phyloP scores from a whole-genome alignment of 257 asterid species.

The Penstemon newberryi region DNA sequence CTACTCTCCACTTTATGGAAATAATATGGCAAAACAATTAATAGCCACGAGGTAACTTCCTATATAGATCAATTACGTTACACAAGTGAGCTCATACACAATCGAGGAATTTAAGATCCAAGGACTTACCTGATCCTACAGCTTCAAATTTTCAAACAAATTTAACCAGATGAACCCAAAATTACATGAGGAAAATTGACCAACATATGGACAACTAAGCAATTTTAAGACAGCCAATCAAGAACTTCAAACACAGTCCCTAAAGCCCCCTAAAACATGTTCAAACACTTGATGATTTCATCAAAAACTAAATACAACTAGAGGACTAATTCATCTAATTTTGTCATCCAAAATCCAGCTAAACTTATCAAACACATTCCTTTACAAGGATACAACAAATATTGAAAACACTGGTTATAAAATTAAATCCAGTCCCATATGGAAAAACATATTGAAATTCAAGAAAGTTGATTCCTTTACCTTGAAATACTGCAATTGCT shows the following conservation, averaged over 20 bases:
- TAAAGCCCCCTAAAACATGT: background rate
- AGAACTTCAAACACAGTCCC: background rate
- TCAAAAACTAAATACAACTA: background rate
- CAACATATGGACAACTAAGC: background rate
- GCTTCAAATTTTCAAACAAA: background rate
- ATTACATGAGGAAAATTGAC: background rate
- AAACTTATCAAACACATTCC: background rate
- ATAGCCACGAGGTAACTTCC: background rate
- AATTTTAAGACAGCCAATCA: background rate
- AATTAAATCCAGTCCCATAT: conserved; percentile 10
- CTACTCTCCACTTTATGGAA: background rate
- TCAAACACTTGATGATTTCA: conserved; percentile 4
- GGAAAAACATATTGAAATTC: background rate
- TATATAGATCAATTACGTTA: background rate
- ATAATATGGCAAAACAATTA: background rate
- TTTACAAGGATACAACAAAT: background rate
- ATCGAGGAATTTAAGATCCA: background rate
- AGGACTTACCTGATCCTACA: background rate
- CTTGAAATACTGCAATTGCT: conserved; percentile 53
- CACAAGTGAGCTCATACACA: too few relatives aligned
- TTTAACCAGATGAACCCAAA: too few relatives aligned
- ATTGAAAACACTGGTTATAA: conserved; percentile 2
- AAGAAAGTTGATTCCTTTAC: conserved; percentile 42
- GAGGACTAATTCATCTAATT: background rate
- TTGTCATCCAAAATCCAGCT: conserved; percentile 14